Evolutionary conservation across 345 rosid species (phyloP), one percentile per base, ranked within the genome.

Genomic region (Lumnitzera littorea): DNA sequence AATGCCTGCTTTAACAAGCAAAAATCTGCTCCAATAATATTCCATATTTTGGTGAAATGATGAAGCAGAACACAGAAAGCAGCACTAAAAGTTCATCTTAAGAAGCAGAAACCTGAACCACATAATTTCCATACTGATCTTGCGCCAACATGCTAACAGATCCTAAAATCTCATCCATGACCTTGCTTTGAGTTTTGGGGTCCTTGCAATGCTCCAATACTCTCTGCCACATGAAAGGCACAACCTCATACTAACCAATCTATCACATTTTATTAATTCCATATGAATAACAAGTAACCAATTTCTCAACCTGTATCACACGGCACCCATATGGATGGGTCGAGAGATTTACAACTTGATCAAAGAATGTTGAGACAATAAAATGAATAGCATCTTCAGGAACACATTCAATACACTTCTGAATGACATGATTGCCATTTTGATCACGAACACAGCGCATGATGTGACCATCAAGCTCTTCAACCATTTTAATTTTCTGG

Each of bases 371-470:
- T 0, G 80, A 58, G 57, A 78, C 74, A 48, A 80, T 76, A 61
- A 80, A 84, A 24, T 76, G 76, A 36, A 80, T 78, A 15, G 60
- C 74, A 15, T 78, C 89, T 67, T 81, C 85, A 7, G 89, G 86
- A 55, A 78, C 74, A 71, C 89, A 80, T 70, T 84, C 89, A 46
- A 84, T 84, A 60, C 89, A 81, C 76, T 84, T 84, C 75, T 84
- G 89, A 60, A 84, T 73, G 57, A 84, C 89, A 69, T 84, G 89
- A 68, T 84, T 84, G n/a, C 89, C 89, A 70, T 84, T 84, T 74
- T 84, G 89, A 62, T 84, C 89, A 46, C 89, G 89, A 51, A 84
- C 86, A 70, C 89, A 81, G 15, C 84, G 86, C 80, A 70, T 72
- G 24, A 81, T 71, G 53, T 76, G 81, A 53, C 81, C 81, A 59